Evolutionary conservation across 2,329 filamentous ascomycete genomes (phyloP).

Genomic region (Cytospora leucostoma): DNA sequence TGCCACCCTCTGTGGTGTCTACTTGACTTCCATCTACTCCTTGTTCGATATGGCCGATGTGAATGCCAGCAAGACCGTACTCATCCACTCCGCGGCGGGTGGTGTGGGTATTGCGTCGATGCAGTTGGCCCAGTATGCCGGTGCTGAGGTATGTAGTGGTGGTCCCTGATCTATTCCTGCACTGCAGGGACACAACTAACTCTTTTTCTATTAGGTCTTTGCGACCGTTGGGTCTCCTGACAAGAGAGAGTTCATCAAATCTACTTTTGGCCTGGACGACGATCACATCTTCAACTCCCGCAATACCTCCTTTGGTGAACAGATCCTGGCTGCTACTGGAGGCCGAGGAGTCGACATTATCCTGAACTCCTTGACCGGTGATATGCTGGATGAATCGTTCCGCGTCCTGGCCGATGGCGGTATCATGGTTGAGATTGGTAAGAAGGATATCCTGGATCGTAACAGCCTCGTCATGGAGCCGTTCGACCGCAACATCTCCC

Average conservation of each 20-base stretch:
- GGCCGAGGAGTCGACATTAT: not conserved
- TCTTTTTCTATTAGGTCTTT: no score
- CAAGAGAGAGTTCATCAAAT: constrained; percentile 4
- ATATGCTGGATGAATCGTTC: not conserved
- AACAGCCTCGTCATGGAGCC: constrained; percentile 38
- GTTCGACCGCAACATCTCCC: constrained; percentile 32
- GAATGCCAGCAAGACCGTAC: not conserved
- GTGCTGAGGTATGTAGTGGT: not conserved
- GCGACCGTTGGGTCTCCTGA: not conserved
- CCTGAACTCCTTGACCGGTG: constrained; percentile 24
- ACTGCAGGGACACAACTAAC: no score
- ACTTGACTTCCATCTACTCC: not conserved
- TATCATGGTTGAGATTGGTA: constrained; percentile 36
- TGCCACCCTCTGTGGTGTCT: constrained; percentile 3
- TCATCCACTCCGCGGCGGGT: constrained; percentile 16
- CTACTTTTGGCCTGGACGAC: no score
- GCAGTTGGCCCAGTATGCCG: constrained; percentile 2
- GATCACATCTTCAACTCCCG: constrained; percentile 27
- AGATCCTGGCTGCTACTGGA: not conserved
- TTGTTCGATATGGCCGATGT: not conserved
- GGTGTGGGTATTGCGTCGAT: constrained; percentile 8
- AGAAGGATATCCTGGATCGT: constrained; percentile 34
- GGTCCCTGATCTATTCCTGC: no score
- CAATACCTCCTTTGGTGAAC: not conserved
- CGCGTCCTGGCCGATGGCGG: constrained; percentile 36